Evolutionary conservation across 306 rosid genomes (phyloP).

Genomic region (Elaeagnus macrophylla): DNA sequence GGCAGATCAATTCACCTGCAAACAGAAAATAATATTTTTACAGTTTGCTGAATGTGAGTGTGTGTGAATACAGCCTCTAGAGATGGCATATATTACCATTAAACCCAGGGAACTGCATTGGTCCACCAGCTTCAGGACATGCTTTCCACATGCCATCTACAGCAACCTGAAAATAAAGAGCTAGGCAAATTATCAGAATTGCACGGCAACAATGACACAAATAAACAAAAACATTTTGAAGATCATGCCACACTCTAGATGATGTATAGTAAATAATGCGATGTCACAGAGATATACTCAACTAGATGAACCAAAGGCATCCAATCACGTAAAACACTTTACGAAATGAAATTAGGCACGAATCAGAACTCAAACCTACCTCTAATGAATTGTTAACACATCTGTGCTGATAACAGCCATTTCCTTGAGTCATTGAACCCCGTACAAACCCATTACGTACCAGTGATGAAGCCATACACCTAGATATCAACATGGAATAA

Average conservation of each 20-base stretch:
- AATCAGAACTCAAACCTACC: constrained; percentile 38
- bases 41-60: constrained; percentile 1
- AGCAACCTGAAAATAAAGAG: constrained; percentile 50
- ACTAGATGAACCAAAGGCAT: too few species aligned
- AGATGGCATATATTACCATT: constrained; percentile 45
- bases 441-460: constrained; percentile 91
- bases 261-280: too few species aligned
- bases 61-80: neutral
- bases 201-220: constrained; percentile 1
- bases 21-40: constrained; percentile 7
- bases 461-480: constrained; percentile 95
- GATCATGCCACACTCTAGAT: neutral
- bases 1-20: constrained; percentile 80
- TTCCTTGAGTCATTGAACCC: constrained; percentile 84
- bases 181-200: neutral
- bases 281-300: too few species aligned
- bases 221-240: neutral
- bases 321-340: neutral
- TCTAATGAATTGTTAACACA: constrained; percentile 69
- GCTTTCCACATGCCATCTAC: constrained; percentile 87
- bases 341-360: neutral
- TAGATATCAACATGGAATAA: constrained; percentile 23
- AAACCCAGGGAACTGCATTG: constrained; percentile 71
- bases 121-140: constrained; percentile 84
- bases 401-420: constrained; percentile 93